Evolutionary conservation across 129 eudicot genomes (phyloP), one percentile per base, ranked within the genome.

Genomic region (Centrapalus pauciflorus): DNA sequence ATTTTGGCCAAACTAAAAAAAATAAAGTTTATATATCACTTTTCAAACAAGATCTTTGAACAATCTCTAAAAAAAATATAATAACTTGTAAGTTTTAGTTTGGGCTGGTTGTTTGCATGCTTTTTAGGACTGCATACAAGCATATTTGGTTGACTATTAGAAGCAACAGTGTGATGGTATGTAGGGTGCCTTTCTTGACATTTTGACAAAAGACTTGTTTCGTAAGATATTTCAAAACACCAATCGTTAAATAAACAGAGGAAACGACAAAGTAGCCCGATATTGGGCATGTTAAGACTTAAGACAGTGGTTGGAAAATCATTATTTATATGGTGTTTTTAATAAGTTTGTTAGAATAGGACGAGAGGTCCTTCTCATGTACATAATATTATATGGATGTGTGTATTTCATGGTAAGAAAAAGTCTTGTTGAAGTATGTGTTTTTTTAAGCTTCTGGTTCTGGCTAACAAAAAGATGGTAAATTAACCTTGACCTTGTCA

Each of bases 221-320:
- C 4, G 3, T 57, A 34, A 70, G 48, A 55, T 43, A 9, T 14
- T 55, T 30, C 8, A 32, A 23, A 49, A 48, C 26, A 30, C 4
- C 32, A 46, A 21, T 12, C n/a, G 76, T 25, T 60, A 56, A 70
- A 70, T 20, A 63, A 56, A 41, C 66, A 73, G 37, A 55, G 43
- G 68, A 74, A 56, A 74, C 40, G 79, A 51, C 79, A 45, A 66
- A 45, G 24, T 45, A 48, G 55, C 52, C 66, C 45, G 40, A 74
- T 55, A 41, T 56, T 21, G 64, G 45, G 58, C 35, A 35, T 50
- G 58, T 55, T 63, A 72, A 72, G 69, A 52, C 64, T 60, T n/a
- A n/a, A n/a, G n/a, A n/a, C 14, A 54, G 35, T 55, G 29, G 54
- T 26, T 72, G 2, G 33, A 57, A 46, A 25, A 16, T 37, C 52